Conservation (phyloP, 352 stramenopile species). For the Pythium biforme region DNA sequence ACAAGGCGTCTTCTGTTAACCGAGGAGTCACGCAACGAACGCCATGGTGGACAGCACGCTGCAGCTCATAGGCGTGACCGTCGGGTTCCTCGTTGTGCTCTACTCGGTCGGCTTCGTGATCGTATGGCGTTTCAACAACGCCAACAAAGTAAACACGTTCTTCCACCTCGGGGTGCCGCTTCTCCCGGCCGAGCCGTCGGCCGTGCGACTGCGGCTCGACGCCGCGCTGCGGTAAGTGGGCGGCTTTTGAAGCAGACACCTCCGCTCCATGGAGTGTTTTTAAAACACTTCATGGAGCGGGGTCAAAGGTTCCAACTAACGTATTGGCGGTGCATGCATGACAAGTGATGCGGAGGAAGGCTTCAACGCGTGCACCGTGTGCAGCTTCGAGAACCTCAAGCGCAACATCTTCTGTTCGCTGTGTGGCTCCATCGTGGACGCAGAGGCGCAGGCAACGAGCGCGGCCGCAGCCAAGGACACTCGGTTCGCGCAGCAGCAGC, state of each 20-base stretch:
- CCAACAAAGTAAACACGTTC: neutral
- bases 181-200: neutral
- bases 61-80: neutral
- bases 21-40: neutral
- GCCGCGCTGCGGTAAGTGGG: constrained; percentile 15
- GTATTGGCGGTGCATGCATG: too few species aligned
- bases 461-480: constrained; percentile 5
- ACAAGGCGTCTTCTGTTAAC: too few species aligned
- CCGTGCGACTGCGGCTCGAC: constrained; percentile 9
- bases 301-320: too few species aligned
- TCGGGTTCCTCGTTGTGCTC: neutral
- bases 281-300: neutral
- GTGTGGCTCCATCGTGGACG: constrained; percentile 25
- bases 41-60: neutral
- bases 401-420: constrained; percentile 40
- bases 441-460: neutral
- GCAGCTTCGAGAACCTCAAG: constrained; percentile 32
- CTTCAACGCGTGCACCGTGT: constrained; percentile 23
- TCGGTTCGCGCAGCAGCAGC: constrained; percentile 12
- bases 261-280: too few species aligned
- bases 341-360: constrained; percentile 38
- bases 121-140: neutral
- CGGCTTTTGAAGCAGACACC: too few species aligned
- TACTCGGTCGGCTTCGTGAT: neutral
- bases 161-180: neutral